Evolutionary conservation across 345 rosid species (phyloP).

Genomic region (Raphanus sativus): DNA sequence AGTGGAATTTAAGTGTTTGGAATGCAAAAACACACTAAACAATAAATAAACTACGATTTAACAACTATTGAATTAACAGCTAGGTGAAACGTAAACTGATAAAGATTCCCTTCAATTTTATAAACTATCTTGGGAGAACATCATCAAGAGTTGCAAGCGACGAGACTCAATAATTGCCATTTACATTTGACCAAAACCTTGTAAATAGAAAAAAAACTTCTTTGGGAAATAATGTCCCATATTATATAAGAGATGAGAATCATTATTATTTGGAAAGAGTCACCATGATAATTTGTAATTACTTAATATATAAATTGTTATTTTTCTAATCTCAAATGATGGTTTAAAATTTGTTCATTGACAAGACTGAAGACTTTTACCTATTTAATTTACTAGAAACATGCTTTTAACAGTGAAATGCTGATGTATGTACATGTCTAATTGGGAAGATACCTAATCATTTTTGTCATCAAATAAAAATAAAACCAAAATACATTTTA

Average conservation of each 20-base stretch:
- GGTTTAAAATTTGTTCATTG: background rate
- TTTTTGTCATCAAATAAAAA: background rate
- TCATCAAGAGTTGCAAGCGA: slow-evolving; percentile 21
- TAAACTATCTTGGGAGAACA: slow-evolving; percentile 2
- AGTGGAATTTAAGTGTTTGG: too few species aligned
- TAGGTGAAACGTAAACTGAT: background rate
- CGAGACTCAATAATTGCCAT: slow-evolving; percentile 25
- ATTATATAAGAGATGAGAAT: background rate
- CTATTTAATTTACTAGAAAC: background rate
- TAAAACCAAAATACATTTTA: background rate
- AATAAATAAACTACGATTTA: too few species aligned
- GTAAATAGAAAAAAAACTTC: background rate
- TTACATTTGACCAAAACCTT: background rate
- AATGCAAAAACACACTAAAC: too few species aligned
- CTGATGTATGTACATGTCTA: background rate
- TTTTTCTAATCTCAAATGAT: background rate
- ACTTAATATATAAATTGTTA: too few species aligned
- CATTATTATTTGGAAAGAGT: slow-evolving; percentile 18
- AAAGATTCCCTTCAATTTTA: slow-evolving; percentile 22
- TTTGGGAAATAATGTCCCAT: background rate
- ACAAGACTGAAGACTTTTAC: slow-evolving; percentile 19
- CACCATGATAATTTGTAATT: background rate
- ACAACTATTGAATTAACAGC: too few species aligned
- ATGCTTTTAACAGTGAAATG: background rate
- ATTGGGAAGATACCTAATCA: background rate